Evolutionary conservation across 352 stramenopile genomes (phyloP), one percentile per base, ranked within the genome.

Genomic region (Thalassiosira hispida): DNA sequence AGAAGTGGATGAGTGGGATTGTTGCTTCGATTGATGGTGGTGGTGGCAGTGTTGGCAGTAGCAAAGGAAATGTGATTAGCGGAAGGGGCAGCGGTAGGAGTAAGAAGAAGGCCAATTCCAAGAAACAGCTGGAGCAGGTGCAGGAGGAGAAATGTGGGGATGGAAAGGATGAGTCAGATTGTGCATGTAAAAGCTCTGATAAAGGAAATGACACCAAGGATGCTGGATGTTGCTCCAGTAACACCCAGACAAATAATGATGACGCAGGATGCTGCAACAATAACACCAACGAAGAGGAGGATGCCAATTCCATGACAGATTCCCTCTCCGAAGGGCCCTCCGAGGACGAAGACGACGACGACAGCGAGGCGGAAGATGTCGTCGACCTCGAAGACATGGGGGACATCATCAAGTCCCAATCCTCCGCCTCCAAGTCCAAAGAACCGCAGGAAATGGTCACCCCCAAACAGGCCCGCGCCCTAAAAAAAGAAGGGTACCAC

Each of bases 401-500:
- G 6, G 62, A 77, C 40, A 71, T 82, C 53, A 90, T 94, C 56
- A 73, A 57, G 18, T 33, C 23, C 33, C 73, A 77, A 66, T 53
- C 27, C 35, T 55, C 46, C 12, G 35, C 57, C 0, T 67, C 57
- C 12, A 79, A 74, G 27, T 63, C 56, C 33, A 51, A 35, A 1
- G 82, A 90, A 66, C 75, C 70, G 1, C 73, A 77, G 44, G 96
- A 98, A 79, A 98, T 98, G 96, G 94, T 98, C 9, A 99, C 96
- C 6, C 94, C 94, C 0, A 96, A 97, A 86, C 97, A 98, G 81
- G 88, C 86, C 4, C 73, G 73, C 93, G 97, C 90, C 79, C 91
- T 85, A 0, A 98, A 96, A 22, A 99, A 99, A 83, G 96, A 99
- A 91, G 97, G 97, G 9, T 99, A 99, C 88, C 98, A 98, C 79